Evolutionary conservation across 768 basidiomycete genomes (phyloP).

Genomic region (Baorangia bicolor): DNA sequence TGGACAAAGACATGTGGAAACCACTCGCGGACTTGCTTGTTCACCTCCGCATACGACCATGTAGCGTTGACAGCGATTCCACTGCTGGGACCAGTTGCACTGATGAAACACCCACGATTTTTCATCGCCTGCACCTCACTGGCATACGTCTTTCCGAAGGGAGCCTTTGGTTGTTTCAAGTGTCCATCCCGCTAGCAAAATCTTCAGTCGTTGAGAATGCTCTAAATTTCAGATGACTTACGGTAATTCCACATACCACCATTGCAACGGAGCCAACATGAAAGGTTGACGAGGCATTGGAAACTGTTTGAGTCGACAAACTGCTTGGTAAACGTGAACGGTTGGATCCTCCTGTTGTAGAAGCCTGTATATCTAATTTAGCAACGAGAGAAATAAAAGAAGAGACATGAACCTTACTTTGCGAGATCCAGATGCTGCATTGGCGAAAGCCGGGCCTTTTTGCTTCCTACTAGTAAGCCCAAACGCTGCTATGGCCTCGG

Average conservation of each 20-base stretch:
- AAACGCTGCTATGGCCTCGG: background rate
- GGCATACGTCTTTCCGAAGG: background rate
- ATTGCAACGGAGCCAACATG: background rate
- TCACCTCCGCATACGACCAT: background rate
- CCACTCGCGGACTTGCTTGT: background rate
- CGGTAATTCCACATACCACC: background rate
- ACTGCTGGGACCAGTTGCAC: background rate
- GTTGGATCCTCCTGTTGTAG: background rate
- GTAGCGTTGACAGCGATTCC: background rate
- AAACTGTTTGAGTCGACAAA: background rate
- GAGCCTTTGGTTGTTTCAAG: background rate
- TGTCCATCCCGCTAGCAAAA: background rate
- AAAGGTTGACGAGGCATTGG: background rate
- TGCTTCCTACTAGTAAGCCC: background rate
- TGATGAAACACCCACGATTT: background rate
- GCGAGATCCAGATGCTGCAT: background rate
- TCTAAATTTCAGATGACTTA: background rate
- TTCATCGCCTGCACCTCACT: background rate
- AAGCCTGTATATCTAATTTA: background rate
- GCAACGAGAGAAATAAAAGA: background rate
- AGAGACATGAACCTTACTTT: background rate
- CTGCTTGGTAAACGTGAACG: background rate
- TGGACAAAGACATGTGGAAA: background rate
- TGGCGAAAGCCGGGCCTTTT: background rate
- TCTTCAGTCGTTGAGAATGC: background rate